These are phyloP conservation scores for Xylaria acuta DNA, from an alignment of 495 filamentous ascomycete species.

Conservation along the genomic window DNA sequence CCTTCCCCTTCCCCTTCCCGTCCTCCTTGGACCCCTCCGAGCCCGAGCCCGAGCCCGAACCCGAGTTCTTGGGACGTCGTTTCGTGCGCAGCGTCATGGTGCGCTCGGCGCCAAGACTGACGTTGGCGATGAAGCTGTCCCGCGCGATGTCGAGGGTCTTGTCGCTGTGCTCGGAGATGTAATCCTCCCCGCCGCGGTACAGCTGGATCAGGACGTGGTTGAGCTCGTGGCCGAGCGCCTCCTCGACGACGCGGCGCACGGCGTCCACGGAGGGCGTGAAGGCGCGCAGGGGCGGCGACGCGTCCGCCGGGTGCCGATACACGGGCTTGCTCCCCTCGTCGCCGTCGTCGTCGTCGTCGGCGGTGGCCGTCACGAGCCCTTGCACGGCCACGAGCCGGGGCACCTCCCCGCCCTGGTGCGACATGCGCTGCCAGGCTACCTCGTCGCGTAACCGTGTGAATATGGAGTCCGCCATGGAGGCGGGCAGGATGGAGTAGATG, in stretches of 20 bases:
- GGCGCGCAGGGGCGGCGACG: constrained; percentile 76
- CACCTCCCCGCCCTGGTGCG: constrained; percentile 88
- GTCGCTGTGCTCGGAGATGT: constrained; percentile 96
- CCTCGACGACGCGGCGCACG: constrained; percentile 71
- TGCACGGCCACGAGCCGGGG: constrained; percentile 94
- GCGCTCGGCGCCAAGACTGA: constrained; percentile 89
- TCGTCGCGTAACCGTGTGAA: constrained; percentile 78
- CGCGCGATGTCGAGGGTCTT: constrained; percentile 92
- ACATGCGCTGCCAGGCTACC: constrained; percentile 91
- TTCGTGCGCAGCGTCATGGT: constrained; percentile 92
- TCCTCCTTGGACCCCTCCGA: too few species aligned
- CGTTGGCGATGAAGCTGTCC: constrained; percentile 84
- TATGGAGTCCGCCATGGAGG: constrained; percentile 56
- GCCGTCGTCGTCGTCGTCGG: too few species aligned
- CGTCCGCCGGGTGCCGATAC: constrained; percentile 93
- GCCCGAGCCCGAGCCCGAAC: neutral
- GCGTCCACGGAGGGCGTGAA: constrained; percentile 75
- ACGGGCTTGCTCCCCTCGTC: constrained; percentile 82
- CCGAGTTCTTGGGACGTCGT: constrained; percentile 47
- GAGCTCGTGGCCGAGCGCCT: constrained; percentile 75
- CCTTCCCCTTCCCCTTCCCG: neutral
- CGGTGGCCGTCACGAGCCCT: too few species aligned
- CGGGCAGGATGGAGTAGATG: constrained; percentile 68
- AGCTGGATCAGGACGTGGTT: constrained; percentile 95
- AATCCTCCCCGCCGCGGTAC: constrained; percentile 89